Base-by-base conservation (phyloP, 305 asterid species). In the Striga hermonthica region DNA sequence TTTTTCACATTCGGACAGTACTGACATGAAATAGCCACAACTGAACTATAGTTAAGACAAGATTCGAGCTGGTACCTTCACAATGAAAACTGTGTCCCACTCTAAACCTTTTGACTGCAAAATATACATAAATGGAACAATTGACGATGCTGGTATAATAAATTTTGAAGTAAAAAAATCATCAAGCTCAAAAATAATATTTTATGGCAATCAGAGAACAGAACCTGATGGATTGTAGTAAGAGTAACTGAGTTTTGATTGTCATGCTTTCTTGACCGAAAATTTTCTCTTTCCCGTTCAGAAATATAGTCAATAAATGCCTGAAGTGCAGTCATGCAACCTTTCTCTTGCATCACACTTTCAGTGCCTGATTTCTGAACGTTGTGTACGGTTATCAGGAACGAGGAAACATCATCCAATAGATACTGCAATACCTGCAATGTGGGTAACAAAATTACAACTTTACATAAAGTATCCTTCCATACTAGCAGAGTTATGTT, bases 221-320 rank as follows among this genome's bases (percentile, higher is more conserved):
- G 38, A 78, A 93, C 99, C 99, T 90, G 99, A 82, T 93, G 99
- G 68, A 93, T 93, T 67, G 99, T 90, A 64, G 96, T 90, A 73
- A 93, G 95, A 64, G 99, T 88, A 72, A 93, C 91, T 75, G 99
- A 87, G 66, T 90, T 83, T 78, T 83, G 68, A 64, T 93, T 90
- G 54, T 93, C 91, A 71, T 74, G 86, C 82, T 78, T 87, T 83
- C 99, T 85, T 58, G 82, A 72, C 66, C 80, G 95, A 68, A 93
- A 90, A 77, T 86, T 93, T 63, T 85, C 97, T 67, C 75, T 80
- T 75, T 90, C 99, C 72, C 96, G 79, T 73, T 70, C 90, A 72
- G 99, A 86, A 58, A 88, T 75, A 76, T 83, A 82, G 78, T 90
- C 96, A 57, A 86, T 75, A 80, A 93, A 93, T 73, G 81, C 85